A percentile compares a stretch with the other conserved stretches of the same genome.
These are phyloP conservation scores for Monosporascus sp. DNA, from an alignment of 2,329 filamentous ascomycete species.

Conservation along the genomic window DNA sequence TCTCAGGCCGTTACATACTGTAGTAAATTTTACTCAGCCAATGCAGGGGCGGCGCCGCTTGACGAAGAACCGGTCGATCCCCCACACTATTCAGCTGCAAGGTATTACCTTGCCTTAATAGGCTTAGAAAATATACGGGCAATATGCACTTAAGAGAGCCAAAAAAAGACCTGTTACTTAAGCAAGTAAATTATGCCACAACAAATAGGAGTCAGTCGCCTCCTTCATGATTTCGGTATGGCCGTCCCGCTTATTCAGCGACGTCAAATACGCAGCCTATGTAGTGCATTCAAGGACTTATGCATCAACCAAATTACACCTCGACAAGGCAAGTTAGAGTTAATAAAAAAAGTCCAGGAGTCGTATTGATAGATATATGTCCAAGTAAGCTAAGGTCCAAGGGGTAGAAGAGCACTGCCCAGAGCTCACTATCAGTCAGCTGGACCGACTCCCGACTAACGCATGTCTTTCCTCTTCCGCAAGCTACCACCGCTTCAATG, in stretches of 20 bases:
- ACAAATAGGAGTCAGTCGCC: too few relatives aligned
- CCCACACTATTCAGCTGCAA: too few relatives aligned
- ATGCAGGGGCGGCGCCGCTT: neutral
- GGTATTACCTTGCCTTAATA: too few relatives aligned
- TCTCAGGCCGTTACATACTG: neutral
- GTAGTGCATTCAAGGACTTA: neutral
- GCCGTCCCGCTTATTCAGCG: too few relatives aligned
- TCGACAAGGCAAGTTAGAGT: neutral
- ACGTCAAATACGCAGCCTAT: neutral
- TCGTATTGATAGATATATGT: constrained; percentile 7
- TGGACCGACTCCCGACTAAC: neutral
- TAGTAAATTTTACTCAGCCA: too few relatives aligned
- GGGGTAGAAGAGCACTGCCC: neutral
- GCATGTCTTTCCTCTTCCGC: neutral
- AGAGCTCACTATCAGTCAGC: neutral
- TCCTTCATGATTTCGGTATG: too few relatives aligned
- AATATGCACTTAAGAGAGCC: too few relatives aligned
- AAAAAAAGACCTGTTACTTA: too few relatives aligned
- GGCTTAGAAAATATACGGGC: too few relatives aligned
- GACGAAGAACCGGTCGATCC: neutral
- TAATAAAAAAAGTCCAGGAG: constrained; percentile 7
- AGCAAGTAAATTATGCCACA: too few relatives aligned
- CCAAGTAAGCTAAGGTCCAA: constrained; percentile 7
- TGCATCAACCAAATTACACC: neutral
- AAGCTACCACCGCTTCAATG: too few relatives aligned